A percentile compares a stretch with the other conserved stretches of the same genome.
phyloP scores from a whole-genome alignment of 768 basidiomycete genomes.

The Tulasnella sp. region DNA sequence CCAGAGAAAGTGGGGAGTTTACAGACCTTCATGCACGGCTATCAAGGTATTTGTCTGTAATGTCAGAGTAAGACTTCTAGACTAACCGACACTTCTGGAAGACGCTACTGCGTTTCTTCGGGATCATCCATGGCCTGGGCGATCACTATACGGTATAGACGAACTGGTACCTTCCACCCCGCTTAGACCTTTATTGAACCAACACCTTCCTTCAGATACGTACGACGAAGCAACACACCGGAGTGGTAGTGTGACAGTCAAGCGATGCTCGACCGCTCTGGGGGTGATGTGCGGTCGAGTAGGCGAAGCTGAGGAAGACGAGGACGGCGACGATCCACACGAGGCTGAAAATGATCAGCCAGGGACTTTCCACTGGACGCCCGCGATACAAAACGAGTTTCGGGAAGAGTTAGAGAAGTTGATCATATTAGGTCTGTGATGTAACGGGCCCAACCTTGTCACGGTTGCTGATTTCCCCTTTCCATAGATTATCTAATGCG shows the following conservation, averaged over 20 bases:
- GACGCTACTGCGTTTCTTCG: constrained; percentile 83
- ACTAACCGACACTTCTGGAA: constrained; percentile 22
- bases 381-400: constrained; percentile 65
- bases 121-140: constrained; percentile 79
- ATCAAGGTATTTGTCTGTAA: constrained; percentile 39
- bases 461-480: neutral
- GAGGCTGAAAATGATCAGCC: constrained; percentile 22
- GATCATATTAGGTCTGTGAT: constrained; percentile 60
- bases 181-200: neutral
- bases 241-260: constrained; percentile 48
- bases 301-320: constrained; percentile 62
- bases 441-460: neutral
- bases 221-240: constrained; percentile 77
- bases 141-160: constrained; percentile 46
- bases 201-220: constrained; percentile 38
- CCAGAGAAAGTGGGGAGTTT: constrained; percentile 86
- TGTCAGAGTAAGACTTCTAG: neutral
- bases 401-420: constrained; percentile 86
- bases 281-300: constrained; percentile 80
- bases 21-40: constrained; percentile 82
- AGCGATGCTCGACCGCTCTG: constrained; percentile 53
- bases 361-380: constrained; percentile 67
- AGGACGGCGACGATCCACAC: constrained; percentile 64
- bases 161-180: too few relatives aligned
- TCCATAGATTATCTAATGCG: constrained; percentile 75